Percentiles rank a stretch among this genome's conserved stretches.
Evolutionary conservation across 2,329 filamentous ascomycete species (phyloP).

Genomic region (Tolypocladium amazonense): DNA sequence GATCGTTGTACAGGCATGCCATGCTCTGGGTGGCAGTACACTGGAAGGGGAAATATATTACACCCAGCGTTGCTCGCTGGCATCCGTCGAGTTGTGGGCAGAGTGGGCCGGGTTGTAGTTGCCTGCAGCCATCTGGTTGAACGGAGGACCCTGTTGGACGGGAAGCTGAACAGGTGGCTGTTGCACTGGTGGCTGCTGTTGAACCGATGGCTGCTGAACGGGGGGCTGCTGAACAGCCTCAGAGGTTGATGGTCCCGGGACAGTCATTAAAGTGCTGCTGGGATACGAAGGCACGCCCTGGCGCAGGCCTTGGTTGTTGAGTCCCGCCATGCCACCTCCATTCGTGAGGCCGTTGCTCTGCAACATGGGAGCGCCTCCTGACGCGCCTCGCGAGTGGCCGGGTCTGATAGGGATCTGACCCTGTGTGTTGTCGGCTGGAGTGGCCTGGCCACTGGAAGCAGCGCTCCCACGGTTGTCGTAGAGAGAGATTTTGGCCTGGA

Average conservation of each 20-base stretch:
- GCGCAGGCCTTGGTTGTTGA: conserved; percentile 13
- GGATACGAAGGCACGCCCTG: conserved; percentile 25
- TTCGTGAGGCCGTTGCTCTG: conserved; percentile 15
- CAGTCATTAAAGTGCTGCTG: conserved; percentile 18
- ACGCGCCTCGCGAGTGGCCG: conserved; percentile 29
- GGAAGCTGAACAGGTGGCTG: not conserved
- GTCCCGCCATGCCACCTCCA: conserved; percentile 11
- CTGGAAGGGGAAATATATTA: conserved; percentile 17
- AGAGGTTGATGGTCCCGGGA: conserved; percentile 14
- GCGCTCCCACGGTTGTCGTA: conserved; percentile 39
- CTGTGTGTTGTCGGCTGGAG: conserved; percentile 40
- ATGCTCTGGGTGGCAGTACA: conserved; percentile 11
- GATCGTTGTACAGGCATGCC: conserved; percentile 23
- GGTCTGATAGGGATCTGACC: conserved; percentile 43
- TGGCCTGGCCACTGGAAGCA: conserved; percentile 36
- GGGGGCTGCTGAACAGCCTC: conserved; percentile 16
- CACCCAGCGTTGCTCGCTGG: conserved; percentile 27
- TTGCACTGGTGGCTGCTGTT: not conserved
- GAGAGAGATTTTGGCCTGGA: conserved; percentile 73
- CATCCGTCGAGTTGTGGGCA: conserved; percentile 14
- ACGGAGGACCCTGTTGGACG: conserved; percentile 9
- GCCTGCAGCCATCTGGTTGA: conserved; percentile 14
- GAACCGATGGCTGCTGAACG: not conserved
- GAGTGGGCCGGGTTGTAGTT: conserved; percentile 15
- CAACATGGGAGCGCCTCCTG: conserved; percentile 27